These are phyloP conservation scores for Cadophora sp. DNA, from an alignment of 2,329 filamentous ascomycete genomes.

Conservation along the genomic window DNA sequence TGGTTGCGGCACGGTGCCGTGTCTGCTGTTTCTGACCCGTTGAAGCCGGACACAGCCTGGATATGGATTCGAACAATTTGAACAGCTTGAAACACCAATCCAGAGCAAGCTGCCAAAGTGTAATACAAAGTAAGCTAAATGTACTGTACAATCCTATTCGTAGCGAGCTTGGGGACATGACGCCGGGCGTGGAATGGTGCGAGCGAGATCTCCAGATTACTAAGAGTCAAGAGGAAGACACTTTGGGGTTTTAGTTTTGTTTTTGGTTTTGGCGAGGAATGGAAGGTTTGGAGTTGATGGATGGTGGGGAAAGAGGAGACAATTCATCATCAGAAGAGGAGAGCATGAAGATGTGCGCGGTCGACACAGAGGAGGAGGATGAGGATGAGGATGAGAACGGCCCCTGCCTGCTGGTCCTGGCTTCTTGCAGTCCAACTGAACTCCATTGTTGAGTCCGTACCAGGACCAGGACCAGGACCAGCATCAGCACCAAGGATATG, in stretches of 20 bases:
- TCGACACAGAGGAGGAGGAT: neutral
- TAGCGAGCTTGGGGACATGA: neutral
- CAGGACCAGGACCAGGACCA: constrained; percentile 4
- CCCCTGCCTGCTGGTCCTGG: neutral
- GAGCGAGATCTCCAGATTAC: constrained; percentile 8
- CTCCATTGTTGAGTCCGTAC: constrained; percentile 17
- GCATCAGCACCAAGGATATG: neutral
- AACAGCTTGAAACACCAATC: neutral
- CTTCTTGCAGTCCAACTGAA: neutral
- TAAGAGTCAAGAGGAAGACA: neutral
- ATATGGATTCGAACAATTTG: neutral
- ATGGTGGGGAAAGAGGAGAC: neutral
- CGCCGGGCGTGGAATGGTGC: neutral
- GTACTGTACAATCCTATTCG: neutral
- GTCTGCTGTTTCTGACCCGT: constrained; percentile 8
- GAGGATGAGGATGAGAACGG: neutral
- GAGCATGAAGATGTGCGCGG: neutral
- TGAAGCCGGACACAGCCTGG: neutral
- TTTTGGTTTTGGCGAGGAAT: neutral
- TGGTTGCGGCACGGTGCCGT: constrained; percentile 17
- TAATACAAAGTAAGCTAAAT: constrained; percentile 2
- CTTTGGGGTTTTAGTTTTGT: neutral
- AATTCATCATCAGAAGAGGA: neutral
- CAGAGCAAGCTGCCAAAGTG: constrained; percentile 1
- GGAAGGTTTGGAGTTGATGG: neutral